These are phyloP conservation scores for Aspergillus pseudoterreus DNA, from an alignment of 2,329 filamentous ascomycete species.

Conservation along the genomic window DNA sequence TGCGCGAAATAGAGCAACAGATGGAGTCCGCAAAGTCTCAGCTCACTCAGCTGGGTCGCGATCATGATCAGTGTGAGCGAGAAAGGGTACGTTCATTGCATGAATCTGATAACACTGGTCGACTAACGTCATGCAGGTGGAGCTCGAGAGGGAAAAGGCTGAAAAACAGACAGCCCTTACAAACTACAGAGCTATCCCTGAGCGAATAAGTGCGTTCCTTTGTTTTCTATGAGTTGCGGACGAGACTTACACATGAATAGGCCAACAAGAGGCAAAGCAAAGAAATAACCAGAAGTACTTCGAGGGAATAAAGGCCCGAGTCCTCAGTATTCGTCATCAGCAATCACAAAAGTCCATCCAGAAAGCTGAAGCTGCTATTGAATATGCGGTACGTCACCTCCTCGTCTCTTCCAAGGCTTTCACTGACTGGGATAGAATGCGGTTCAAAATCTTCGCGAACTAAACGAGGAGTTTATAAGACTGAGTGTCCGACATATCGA, in stretches of 20 bases:
- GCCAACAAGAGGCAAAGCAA: constrained; percentile 45
- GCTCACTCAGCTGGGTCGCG: constrained; percentile 19
- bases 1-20: constrained; percentile 31
- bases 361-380: constrained; percentile 54
- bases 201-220: constrained; percentile 61
- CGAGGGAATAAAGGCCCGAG: constrained; percentile 42
- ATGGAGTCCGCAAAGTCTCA: constrained; percentile 27
- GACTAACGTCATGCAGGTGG: constrained; percentile 17
- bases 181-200: constrained; percentile 64
- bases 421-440: constrained; percentile 43
- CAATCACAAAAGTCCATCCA: constrained; percentile 55
- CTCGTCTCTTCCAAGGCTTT: background rate
- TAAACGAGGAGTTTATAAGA: constrained; percentile 64
- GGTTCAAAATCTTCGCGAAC: constrained; percentile 59
- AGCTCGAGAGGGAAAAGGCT: constrained; percentile 57
- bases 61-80: constrained; percentile 23
- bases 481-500: constrained; percentile 71
- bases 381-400: constrained; percentile 50
- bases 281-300: constrained; percentile 39
- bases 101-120: constrained; percentile 7
- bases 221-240: constrained; percentile 8
- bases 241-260: constrained; percentile 27
- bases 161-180: constrained; percentile 63
- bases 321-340: constrained; percentile 51
- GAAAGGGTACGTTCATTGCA: constrained; percentile 41